These are phyloP conservation scores for Calonectria montana DNA, from an alignment of 2,329 filamentous ascomycete species.

Conservation along the genomic window DNA sequence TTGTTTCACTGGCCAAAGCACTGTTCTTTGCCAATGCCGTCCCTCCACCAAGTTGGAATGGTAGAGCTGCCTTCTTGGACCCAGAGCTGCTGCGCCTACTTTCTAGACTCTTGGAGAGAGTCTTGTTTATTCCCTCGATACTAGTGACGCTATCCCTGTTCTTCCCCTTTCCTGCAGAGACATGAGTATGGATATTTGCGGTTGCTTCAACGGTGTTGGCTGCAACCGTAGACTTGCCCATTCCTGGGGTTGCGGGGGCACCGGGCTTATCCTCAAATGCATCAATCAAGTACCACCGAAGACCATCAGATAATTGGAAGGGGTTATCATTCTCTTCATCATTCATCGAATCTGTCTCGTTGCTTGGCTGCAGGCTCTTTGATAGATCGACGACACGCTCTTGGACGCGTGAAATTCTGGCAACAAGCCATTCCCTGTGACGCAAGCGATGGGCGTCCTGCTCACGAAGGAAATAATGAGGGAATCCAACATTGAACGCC, in stretches of 20 bases:
- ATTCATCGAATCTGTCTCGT: slow-evolving; percentile 62
- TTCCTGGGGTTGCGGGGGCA: slow-evolving; percentile 90
- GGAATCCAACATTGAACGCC: slow-evolving; percentile 96
- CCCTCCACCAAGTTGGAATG: slow-evolving; percentile 59
- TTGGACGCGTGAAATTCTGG: slow-evolving; percentile 90
- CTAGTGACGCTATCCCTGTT: slow-evolving; percentile 61
- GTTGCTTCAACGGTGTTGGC: slow-evolving; percentile 88
- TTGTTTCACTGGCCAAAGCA: slow-evolving; percentile 68
- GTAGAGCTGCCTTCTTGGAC: slow-evolving; percentile 78
- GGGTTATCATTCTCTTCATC: slow-evolving; percentile 92
- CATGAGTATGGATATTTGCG: slow-evolving; percentile 73
- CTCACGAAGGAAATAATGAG: slow-evolving; percentile 96
- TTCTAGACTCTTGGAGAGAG: slow-evolving; percentile 87
- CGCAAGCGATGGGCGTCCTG: slow-evolving; percentile 88
- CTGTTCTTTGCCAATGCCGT: slow-evolving; percentile 60
- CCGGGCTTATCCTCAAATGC: slow-evolving; percentile 92
- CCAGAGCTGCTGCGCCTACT: slow-evolving; percentile 89
- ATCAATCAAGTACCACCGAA: slow-evolving; percentile 97
- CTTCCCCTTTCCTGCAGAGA: slow-evolving; percentile 57
- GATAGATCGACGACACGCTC: slow-evolving; percentile 94
- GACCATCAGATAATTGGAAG: slow-evolving; percentile 93
- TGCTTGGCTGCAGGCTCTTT: slow-evolving; percentile 71
- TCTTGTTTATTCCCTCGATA: slow-evolving; percentile 80
- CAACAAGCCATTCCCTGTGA: slow-evolving; percentile 94
- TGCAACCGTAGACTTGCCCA: slow-evolving; percentile 92